Evolutionary conservation across 768 basidiomycete species (phyloP).

Genomic region (Mycena maculata): DNA sequence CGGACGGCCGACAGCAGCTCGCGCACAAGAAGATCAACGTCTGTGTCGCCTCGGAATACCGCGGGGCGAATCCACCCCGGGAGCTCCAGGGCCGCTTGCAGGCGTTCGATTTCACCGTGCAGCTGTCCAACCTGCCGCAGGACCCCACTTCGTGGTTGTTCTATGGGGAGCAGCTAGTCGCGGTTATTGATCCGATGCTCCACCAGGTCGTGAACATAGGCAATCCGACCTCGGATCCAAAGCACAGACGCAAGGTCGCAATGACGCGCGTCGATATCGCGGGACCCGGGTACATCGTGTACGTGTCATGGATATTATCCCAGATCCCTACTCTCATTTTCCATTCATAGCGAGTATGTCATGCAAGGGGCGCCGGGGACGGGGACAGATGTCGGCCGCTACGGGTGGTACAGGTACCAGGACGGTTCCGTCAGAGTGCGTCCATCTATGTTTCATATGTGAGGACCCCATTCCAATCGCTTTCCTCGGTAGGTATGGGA

Average conservation of each 20-base stretch:
- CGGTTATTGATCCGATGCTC: neutral
- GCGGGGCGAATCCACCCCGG: neutral
- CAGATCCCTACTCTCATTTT: neutral
- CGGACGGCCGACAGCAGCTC: neutral
- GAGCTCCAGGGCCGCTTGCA: neutral
- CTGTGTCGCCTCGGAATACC: neutral
- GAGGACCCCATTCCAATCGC: neutral
- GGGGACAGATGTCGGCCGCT: neutral
- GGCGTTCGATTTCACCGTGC: slow-evolving; percentile 5
- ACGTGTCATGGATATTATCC: neutral
- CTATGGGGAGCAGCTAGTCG: neutral
- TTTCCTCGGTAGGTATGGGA: slow-evolving; percentile 1
- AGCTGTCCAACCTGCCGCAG: neutral
- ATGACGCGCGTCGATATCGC: neutral
- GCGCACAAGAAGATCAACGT: slow-evolving; percentile 3
- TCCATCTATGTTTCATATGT: neutral
- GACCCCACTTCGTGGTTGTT: neutral
- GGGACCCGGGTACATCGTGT: neutral
- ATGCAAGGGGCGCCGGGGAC: neutral
- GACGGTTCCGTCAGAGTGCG: slow-evolving; percentile 5
- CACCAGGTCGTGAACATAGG: neutral
- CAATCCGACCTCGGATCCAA: neutral
- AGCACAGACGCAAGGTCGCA: neutral
- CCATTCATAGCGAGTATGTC: neutral
- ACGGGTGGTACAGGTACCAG: slow-evolving; percentile 7